Evolutionary conservation across 805 yeast species (phyloP), one percentile per base, ranked within the genome.

Genomic region (Nakazawaea siamensis): DNA sequence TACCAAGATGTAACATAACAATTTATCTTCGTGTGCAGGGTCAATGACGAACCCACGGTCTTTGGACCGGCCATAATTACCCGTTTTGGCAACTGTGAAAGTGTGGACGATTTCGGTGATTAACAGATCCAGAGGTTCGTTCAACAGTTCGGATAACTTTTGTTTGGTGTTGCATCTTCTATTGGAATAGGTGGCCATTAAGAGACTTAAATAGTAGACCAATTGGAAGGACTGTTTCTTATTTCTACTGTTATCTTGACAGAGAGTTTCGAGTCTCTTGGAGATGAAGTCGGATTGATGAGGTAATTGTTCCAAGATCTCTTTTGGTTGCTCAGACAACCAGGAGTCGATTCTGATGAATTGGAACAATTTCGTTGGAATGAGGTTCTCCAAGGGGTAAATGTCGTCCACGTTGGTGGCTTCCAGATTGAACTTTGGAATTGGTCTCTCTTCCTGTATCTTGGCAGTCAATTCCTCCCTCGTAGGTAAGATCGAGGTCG

Each of bases 391-490:
- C 27, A 87, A 47, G 25, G 95, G 84, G 54, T 88, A 92, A 30
- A 88, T 69, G 42, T 86, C 92, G 48, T 80, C 87, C 26, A 81
- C 90, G 35, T 70, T 67, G 8, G 84, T 78, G n/a, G 97, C 95
- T 33, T 74, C 83, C 21, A 69, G 70, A 49, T 86, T 66, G 46
- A 79, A 82, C 13, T 62, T 56, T 5, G 97, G 97, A 12, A 88
- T 83, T 20, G 94, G 94, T 55, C 97, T 74, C 42, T 80, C 87
- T 27, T 66, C 66, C 20, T 73, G 67, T 23, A 77, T 71, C 16
- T 58, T 62, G 30, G 70, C 68, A 16, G 66, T 68, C 62, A 87
- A 66, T 51, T 77, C 72, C 40, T 68, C 70, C 49, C 73, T 71
- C 2, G 87, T 62, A 31, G 97, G 97, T 46, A 90, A 67, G 40